Percentiles rank a stretch among this genome's conserved stretches.
Conservation (phyloP, 306 rosid genomes). For the Prunus mira region DNA sequence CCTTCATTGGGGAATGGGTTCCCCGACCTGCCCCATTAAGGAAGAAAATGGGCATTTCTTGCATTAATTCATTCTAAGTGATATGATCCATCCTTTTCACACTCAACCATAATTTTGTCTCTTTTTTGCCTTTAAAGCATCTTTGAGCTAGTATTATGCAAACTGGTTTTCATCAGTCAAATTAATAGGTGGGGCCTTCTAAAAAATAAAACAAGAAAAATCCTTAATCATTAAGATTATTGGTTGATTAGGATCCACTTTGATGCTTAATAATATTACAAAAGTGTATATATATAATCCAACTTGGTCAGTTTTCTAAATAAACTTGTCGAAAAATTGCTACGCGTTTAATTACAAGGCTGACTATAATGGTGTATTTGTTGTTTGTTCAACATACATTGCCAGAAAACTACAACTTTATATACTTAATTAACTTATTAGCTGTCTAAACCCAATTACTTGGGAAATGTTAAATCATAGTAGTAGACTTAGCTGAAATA, state of each 20-base stretch:
- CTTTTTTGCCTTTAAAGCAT: not conserved
- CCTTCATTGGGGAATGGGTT: too few relatives aligned
- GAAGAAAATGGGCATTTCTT: not conserved
- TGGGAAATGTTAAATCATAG: not conserved
- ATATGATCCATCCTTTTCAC: not conserved
- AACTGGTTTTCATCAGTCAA: slow-evolving; percentile 27
- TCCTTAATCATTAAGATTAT: slow-evolving; percentile 10
- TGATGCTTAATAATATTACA: slow-evolving; percentile 2
- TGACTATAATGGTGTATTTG: not conserved
- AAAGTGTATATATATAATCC: slow-evolving; percentile 17
- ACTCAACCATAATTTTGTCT: slow-evolving; percentile 3
- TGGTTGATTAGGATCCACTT: slow-evolving; percentile 29
- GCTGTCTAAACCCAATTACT: slow-evolving; percentile 18
- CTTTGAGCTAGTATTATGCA: not conserved
- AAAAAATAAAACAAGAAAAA: slow-evolving; percentile 23
- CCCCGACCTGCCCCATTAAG: too few relatives aligned
- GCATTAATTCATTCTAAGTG: not conserved
- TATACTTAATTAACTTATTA: not conserved
- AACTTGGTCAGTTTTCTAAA: slow-evolving; percentile 29
- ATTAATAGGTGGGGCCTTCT: slow-evolving; percentile 24
- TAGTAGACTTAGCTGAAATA: not conserved
- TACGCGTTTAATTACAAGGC: not conserved
- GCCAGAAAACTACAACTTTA: not conserved
- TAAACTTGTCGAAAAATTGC: not conserved
- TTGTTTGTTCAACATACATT: not conserved